Base-by-base conservation (phyloP, 768 basidiomycete species). In the Tephrocybe sp. region DNA sequence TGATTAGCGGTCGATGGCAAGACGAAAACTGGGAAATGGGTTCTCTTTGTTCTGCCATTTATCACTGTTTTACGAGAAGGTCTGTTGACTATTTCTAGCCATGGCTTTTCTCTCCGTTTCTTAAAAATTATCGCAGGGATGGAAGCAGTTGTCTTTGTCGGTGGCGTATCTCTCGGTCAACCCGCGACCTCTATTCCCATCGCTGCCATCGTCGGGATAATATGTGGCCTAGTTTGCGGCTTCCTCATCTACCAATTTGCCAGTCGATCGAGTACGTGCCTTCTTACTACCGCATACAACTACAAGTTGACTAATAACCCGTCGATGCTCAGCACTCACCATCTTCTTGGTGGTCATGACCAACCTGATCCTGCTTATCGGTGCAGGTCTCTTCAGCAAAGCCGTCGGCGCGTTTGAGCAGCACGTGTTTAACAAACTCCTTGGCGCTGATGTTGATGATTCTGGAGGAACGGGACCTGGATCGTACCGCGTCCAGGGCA, bases 21-120 rank as follows among this genome's bases (percentile, higher is more conserved):
- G 7, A 70, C 81, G 3, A 74, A 62, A 49, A 75, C 84, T 1
- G 82, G 88, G 2, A 90, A 85, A 73, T 98, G 91, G 88, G 81
- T 86, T 0, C 78, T 99, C 40, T 92, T 99, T 74, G 60, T 95
- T 25, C 78, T 99, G 4, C 96, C 96, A 0, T 69, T 96, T 51
- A 81, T 98, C 63, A 96, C 95, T 9, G 92, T 99, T 40, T 73
- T 98, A 28, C 85, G 95, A 55, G 96, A 98, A 75, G 95, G 94
- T 79, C 17, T 15, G 40, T 37, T 28, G 24, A 6, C 32, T 2
- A 40, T 28, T 42, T 30, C 11, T 5, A 30, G n/a, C n/a, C n/a
- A 34, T 24, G 6, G 20, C 4, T n/a, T 50, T 25, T 17, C 1
- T 32, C 23, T 28, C 18, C 3, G 3, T 14, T 45, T 14, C 48